phyloP scores from a whole-genome alignment of 2,329 filamentous ascomycete genomes.

The Neofusicoccum sp. region DNA sequence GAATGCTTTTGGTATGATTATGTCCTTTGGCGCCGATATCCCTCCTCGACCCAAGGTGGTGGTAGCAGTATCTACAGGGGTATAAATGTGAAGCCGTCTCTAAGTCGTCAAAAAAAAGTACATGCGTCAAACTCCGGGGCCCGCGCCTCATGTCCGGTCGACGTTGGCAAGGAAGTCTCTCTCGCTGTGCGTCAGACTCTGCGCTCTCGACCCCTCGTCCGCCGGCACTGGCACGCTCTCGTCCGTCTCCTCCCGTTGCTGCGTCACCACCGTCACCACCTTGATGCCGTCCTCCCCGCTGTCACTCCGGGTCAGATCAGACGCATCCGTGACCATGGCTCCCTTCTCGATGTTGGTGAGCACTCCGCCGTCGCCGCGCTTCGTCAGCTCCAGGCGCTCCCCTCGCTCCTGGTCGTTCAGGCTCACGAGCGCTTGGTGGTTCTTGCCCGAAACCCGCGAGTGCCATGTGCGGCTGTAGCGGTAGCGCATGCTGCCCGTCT shows the following conservation, averaged over 20 bases:
- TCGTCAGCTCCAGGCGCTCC: not conserved
- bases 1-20: not conserved
- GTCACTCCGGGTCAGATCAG: not conserved
- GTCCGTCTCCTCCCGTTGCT: not conserved
- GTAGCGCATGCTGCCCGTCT: not conserved
- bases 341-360: slow-evolving; percentile 4
- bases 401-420: not conserved
- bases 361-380: not conserved
- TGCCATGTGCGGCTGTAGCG: slow-evolving; percentile 4
- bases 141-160: not conserved
- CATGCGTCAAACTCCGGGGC: not conserved
- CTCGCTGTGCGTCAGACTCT: slow-evolving; percentile 2
- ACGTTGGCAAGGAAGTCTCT: not conserved
- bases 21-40: not conserved
- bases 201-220: not conserved
- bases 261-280: slow-evolving; percentile 9
- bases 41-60: not conserved
- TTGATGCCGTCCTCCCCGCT: slow-evolving; percentile 9
- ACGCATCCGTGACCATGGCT: not conserved
- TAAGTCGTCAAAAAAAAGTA: not conserved
- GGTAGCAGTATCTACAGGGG: not conserved
- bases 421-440: not conserved
- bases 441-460: not conserved
- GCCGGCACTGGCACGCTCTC: not conserved
- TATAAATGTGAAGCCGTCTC: slow-evolving; percentile 9